These are phyloP conservation scores for Coprinopsis marcescibilis DNA, from an alignment of 768 basidiomycete species.

Conservation along the genomic window DNA sequence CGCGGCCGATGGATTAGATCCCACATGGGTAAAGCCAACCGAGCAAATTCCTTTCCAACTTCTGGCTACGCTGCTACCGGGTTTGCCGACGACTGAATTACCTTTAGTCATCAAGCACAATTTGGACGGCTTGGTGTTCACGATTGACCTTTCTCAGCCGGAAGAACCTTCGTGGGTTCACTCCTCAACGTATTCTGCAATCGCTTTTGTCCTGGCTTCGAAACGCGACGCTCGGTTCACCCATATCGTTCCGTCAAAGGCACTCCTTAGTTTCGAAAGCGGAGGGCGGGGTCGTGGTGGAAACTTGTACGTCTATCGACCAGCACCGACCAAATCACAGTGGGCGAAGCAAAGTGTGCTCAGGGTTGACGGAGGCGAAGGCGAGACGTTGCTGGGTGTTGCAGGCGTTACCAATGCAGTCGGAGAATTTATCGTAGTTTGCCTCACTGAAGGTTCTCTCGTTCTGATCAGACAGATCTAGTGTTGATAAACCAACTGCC, in stretches of 20 bases:
- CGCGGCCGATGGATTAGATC: conserved; percentile 38
- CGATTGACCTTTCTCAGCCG: conserved; percentile 28
- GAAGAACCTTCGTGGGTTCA: conserved; percentile 58
- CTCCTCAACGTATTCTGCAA: conserved; percentile 76
- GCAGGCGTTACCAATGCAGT: conserved; percentile 37
- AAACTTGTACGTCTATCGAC: conserved; percentile 83
- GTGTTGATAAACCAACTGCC: no score
- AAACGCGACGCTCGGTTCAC: conserved; percentile 89
- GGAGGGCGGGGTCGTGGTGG: conserved; percentile 62
- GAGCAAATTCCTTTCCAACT: conserved; percentile 35
- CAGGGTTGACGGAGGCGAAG: conserved; percentile 60
- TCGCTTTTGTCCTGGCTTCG: conserved; percentile 90
- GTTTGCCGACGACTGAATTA: conserved; percentile 23
- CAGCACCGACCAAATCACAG: conserved; percentile 40
- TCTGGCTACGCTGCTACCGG: conserved; percentile 71
- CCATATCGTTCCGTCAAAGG: conserved; percentile 53
- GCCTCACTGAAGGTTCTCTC: conserved; percentile 73
- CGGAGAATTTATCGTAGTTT: conserved; percentile 44
- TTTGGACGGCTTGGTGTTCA: conserved; percentile 66
- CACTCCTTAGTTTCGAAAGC: conserved; percentile 81
- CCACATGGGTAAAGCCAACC: conserved; percentile 31
- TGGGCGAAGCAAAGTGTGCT: conserved; percentile 81
- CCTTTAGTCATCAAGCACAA: conserved; percentile 65
- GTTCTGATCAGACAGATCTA: conserved; percentile 44
- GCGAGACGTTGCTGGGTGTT: conserved; percentile 77